phyloP scores from a whole-genome alignment of 768 basidiomycete species.

The Thelephora aurantiotincta region DNA sequence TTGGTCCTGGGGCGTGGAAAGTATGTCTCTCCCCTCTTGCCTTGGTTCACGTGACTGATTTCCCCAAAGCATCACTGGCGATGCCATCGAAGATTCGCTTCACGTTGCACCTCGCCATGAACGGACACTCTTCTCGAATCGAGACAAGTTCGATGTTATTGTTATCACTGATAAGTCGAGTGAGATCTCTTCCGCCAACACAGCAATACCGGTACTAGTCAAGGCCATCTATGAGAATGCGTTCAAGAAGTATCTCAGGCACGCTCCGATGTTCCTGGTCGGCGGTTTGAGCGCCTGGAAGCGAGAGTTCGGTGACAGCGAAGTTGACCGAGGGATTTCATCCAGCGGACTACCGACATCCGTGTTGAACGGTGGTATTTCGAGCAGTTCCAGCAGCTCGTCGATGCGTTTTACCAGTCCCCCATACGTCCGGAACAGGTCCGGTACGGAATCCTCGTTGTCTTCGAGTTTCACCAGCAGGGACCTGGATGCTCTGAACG shows the following conservation, averaged over 20 bases:
- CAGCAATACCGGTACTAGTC: conserved; percentile 46
- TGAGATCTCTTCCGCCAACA: conserved; percentile 31
- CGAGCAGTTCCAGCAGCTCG: too few relatives aligned
- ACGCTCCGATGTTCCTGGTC: conserved; percentile 69
- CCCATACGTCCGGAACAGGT: too few relatives aligned
- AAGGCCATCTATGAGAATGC: conserved; percentile 61
- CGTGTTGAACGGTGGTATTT: too few relatives aligned
- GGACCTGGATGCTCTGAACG: too few relatives aligned
- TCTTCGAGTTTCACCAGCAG: too few relatives aligned
- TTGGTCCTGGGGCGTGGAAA: conserved; percentile 50
- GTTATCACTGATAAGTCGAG: conserved; percentile 70
- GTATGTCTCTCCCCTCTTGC: conserved; percentile 27
- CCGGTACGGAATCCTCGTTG: too few relatives aligned
- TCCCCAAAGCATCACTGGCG: conserved; percentile 41
- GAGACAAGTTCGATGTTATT: conserved; percentile 81
- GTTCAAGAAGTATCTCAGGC: conserved; percentile 55
- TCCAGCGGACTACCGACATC: too few relatives aligned
- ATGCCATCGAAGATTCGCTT: conserved; percentile 62
- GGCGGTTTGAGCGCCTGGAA: conserved; percentile 84
- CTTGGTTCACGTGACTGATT: neutral
- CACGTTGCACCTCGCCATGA: conserved; percentile 58
- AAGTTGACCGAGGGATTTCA: conserved; percentile 15
- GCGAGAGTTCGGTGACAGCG: conserved; percentile 32
- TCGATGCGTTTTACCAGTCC: too few relatives aligned
- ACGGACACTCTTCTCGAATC: conserved; percentile 60